Evolutionary conservation across 306 rosid species (phyloP).

Genomic region (Quercus wislizeni): DNA sequence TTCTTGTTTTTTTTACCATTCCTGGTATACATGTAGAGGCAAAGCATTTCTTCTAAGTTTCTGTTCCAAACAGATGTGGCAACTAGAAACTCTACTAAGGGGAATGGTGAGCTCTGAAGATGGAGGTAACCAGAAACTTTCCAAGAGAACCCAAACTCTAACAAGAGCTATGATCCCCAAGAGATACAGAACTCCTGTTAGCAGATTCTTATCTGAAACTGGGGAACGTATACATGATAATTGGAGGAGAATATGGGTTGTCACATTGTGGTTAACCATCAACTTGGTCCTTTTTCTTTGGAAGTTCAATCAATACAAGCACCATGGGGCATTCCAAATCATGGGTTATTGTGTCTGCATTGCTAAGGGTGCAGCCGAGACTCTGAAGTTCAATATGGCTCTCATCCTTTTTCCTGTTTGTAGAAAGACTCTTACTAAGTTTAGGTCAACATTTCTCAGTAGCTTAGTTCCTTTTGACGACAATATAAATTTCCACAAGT

Average conservation of each 20-base stretch:
- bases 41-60: neutral
- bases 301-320: conserved; percentile 63
- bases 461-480: conserved; percentile 78
- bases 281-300: conserved; percentile 55
- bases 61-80: conserved; percentile 64
- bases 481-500: conserved; percentile 83
- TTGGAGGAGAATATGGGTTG: conserved; percentile 80
- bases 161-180: conserved; percentile 69
- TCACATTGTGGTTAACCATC: conserved; percentile 49
- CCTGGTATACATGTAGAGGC: neutral
- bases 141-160: conserved; percentile 33
- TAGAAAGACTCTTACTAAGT: conserved; percentile 68
- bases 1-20: neutral
- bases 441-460: conserved; percentile 62
- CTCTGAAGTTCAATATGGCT: conserved; percentile 94
- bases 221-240: conserved; percentile 42
- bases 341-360: conserved; percentile 83
- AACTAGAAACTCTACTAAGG: conserved; percentile 67
- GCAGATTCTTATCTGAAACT: conserved; percentile 24
- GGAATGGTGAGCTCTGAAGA: conserved; percentile 59
- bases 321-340: conserved; percentile 41
- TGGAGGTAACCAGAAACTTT: conserved; percentile 10
- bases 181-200: conserved; percentile 57
- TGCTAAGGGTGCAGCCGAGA: conserved; percentile 96
- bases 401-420: conserved; percentile 80